Evolutionary conservation across 305 asterid species (phyloP).

Genomic region (Caryopteris hybrid): DNA sequence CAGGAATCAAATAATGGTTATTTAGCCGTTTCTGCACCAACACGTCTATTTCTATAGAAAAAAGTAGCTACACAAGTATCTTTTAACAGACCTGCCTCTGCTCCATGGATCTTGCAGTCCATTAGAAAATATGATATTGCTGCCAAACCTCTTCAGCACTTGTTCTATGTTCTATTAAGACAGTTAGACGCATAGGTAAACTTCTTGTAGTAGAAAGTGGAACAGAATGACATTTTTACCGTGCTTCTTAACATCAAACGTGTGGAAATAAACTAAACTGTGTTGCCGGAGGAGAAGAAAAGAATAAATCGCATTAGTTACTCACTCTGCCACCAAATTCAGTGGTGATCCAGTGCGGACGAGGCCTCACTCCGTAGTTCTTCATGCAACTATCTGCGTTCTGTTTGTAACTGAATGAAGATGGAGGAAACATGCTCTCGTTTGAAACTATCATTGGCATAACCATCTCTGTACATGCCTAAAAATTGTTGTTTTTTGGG

Average conservation of each 20-base stretch:
- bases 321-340: constrained; percentile 67
- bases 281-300: not conserved
- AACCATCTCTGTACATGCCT: constrained; percentile 92
- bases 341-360: constrained; percentile 75
- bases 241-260: not conserved
- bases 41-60: not conserved
- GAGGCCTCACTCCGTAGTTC: constrained; percentile 51
- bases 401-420: constrained; percentile 49
- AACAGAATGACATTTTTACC: not conserved
- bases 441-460: constrained; percentile 65
- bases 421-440: constrained; percentile 70
- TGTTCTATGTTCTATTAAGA: constrained; percentile 44
- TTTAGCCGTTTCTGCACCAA: not conserved
- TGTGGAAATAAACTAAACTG: not conserved
- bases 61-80: not conserved
- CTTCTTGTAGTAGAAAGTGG: not conserved
- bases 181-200: not conserved
- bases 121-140: constrained; percentile 73
- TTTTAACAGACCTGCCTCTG: constrained; percentile 58
- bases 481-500: not conserved
- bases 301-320: not conserved
- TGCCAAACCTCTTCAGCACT: constrained; percentile 60
- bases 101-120: constrained; percentile 91
- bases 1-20: not conserved
- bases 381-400: constrained; percentile 33